Base-by-base conservation (phyloP, 2,329 filamentous ascomycete species). In the Hypoxylon sp. region DNA sequence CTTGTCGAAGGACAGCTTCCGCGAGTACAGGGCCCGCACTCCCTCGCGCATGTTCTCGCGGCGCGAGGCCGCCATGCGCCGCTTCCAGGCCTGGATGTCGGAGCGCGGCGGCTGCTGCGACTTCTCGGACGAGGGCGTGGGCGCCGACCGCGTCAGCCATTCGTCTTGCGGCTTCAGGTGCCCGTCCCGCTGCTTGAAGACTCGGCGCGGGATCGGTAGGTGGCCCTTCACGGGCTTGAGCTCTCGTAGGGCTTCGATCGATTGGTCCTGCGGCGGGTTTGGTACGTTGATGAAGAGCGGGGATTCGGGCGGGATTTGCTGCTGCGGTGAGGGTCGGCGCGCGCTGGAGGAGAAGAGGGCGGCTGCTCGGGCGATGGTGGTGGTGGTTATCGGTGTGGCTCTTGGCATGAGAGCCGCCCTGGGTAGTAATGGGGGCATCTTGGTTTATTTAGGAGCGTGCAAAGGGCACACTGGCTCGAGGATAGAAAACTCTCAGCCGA, bases 231-330 rank as follows among this genome's bases (percentile, higher is more conserved):
- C 79, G 9, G 80, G 80, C 67, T 79, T 81, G 13, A 77, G 77
- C 72, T 87, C 83, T 32, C 75, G 72, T 50, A 62, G 64, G 5
- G 71, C 72, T 55, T 78, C 77, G 71, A 76, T 69, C 1, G 73
- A 73, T n/a, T 87, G 85, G 55, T 90, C 89, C 78, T 97, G 93
- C n/a, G 89, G 86, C 52, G 92, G 87, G 72, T 86, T 85, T 51
- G 94, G 95, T 60, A 98, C 84, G 72, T 93, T 89, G 81, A 98
- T 92, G 83, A 92, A 98, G 71, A 88, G 87, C 50, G 96, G 95
- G 36, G 94, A 97, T 78, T 98, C 93, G 52, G 96, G 95, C 17
- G 91, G 91, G 70, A 94, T 92, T 30, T 48, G 55, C 36, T 63
- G 58, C 50, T 83, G 82, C 65, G 88, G 84, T 53, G 81, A 81